Evolutionary conservation across 2,329 filamentous ascomycete species (phyloP).

Genomic region (Venturia oleaginea): DNA sequence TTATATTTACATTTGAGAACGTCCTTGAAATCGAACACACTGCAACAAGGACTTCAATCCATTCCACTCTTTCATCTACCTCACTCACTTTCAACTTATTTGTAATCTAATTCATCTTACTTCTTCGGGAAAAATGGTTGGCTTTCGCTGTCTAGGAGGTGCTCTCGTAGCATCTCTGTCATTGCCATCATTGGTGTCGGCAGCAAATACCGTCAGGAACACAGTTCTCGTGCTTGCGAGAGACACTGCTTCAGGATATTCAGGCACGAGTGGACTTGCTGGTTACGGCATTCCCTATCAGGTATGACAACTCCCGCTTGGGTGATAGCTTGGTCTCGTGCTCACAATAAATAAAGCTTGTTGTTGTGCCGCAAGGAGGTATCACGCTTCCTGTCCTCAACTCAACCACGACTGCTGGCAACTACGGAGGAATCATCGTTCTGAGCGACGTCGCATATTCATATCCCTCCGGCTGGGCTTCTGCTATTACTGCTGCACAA

Average conservation of each 20-base stretch:
- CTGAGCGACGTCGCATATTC: slow-evolving; percentile 41
- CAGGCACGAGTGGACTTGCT: slow-evolving; percentile 43
- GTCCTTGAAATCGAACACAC: not conserved
- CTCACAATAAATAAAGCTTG: slow-evolving; percentile 30
- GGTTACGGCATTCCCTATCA: slow-evolving; percentile 48
- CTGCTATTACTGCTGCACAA: slow-evolving; percentile 42
- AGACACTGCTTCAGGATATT: slow-evolving; percentile 35
- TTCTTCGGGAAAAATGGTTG: not conserved
- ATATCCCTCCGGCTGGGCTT: slow-evolving; percentile 28
- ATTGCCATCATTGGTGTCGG: not conserved
- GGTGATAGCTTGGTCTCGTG: not conserved
- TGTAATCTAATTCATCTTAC: not conserved
- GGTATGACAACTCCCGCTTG: slow-evolving; percentile 14
- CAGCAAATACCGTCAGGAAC: not conserved
- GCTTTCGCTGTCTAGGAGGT: not conserved
- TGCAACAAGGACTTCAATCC: not conserved
- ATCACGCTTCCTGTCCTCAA: slow-evolving; percentile 38
- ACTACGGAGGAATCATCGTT: slow-evolving; percentile 47
- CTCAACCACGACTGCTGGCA: slow-evolving; percentile 33
- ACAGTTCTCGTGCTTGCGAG: slow-evolving; percentile 45
- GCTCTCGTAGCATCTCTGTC: not conserved
- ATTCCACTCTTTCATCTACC: not conserved
- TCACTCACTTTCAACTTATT: not conserved
- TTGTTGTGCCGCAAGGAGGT: slow-evolving; percentile 41
- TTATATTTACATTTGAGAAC: not conserved